phyloP scores from a whole-genome alignment of 106 monocot genomes.

The Apostasia shenzhenica region DNA sequence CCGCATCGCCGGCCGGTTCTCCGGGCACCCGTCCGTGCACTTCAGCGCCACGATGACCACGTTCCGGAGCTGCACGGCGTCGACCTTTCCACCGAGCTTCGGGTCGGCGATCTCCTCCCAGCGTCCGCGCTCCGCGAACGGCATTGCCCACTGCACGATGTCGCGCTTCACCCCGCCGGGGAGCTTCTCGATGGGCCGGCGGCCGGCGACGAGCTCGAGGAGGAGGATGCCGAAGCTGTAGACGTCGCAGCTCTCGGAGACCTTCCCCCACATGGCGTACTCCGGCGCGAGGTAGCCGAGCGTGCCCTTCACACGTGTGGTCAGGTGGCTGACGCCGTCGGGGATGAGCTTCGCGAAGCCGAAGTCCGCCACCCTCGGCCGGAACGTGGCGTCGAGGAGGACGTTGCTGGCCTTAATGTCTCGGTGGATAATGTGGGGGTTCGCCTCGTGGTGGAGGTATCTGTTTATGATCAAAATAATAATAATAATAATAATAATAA shows the following conservation, averaged over 20 bases:
- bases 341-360: slow-evolving; percentile 28
- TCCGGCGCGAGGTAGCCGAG: no score
- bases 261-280: no score
- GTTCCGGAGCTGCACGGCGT: slow-evolving; percentile 7
- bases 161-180: slow-evolving; percentile 24
- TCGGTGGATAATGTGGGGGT: slow-evolving; percentile 12
- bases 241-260: no score
- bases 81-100: slow-evolving; percentile 6
- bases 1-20: slow-evolving; percentile 18
- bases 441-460: slow-evolving; percentile 14
- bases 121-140: slow-evolving; percentile 1
- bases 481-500: no score
- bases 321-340: slow-evolving; percentile 23
- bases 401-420: no score
- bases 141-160: slow-evolving; percentile 25
- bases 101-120: slow-evolving; percentile 17
- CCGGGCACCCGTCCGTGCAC: slow-evolving; percentile 13
- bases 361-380: slow-evolving; percentile 20
- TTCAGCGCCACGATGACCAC: slow-evolving; percentile 16
- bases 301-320: slow-evolving; percentile 25
- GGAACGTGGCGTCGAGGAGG: slow-evolving; percentile 15
- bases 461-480: not conserved
- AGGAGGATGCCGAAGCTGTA: no score
- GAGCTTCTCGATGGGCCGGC: slow-evolving; percentile 36
- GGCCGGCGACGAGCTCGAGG: slow-evolving; percentile 16